Evolutionary conservation across 2,329 filamentous ascomycete genomes (phyloP), one percentile per base, ranked within the genome.

Genomic region (Penicillium sp.): DNA sequence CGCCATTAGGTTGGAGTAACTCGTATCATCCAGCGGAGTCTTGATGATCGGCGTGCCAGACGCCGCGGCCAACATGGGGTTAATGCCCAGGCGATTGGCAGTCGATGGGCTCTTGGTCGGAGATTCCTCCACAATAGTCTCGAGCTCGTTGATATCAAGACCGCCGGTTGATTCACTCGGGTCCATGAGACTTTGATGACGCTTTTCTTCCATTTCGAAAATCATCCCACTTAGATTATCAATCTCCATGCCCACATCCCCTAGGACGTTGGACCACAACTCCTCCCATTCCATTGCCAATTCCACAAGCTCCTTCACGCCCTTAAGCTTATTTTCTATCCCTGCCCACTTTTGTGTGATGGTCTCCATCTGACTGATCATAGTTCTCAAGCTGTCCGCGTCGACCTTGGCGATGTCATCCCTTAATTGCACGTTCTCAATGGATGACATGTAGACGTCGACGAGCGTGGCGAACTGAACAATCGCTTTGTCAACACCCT

Each of bases 201-300:
- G 80, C 55, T 89, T 86, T 71, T 97, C 93, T 67, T 98, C 93
- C 89, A 97, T 95, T 69, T 97, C 90, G 61, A 97, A 97, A 24
- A 97, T 87, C 39, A 95, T 73, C 31, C 86, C 79, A 60, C 80
- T 82, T 13, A 95, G 76, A 36, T 85, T 84, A 54, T 93, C 87
- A 63, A 89, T 84, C 70, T 98, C 93, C 52, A 85, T 82, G 42
- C 90, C 87, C 51, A 97, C 95, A 65, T 97, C 91, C 36, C 90
- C 91, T 2, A 98, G 75, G 3, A 97, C 91, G 54, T 80, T 88
- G 59, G 89, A 89, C 91, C 93, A 97, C 28, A 98, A 76, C 70
- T 97, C 90, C 67, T 96, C 90, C 91, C 91, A 98, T 64, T 98
- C 93, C 89, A 97, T 95, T 38, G 93, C 93, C 48, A 95, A 83